Evolutionary conservation across 1,284 basidiomycete species (phyloP).

Genomic region (Microstroma glucosiphilum): DNA sequence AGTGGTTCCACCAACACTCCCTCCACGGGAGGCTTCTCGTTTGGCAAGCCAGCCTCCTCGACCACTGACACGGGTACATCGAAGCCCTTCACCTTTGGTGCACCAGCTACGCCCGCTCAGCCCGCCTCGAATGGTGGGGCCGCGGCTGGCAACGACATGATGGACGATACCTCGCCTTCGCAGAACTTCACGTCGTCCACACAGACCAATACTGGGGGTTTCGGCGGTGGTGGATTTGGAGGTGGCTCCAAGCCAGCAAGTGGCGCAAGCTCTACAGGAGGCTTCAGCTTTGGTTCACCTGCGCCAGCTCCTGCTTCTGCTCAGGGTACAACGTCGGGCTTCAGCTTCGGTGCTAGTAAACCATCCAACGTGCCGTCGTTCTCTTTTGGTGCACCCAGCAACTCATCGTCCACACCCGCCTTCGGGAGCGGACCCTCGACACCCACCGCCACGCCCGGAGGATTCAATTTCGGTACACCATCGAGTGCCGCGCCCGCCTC

Average conservation of each 20-base stretch:
- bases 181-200: neutral
- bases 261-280: neutral
- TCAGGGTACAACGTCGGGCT: neutral
- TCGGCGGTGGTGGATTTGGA: constrained; percentile 5
- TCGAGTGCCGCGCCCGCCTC: neutral
- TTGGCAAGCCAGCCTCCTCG: neutral
- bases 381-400: neutral
- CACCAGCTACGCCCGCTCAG: neutral
- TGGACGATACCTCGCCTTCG: neutral
- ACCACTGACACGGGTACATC: neutral
- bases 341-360: neutral
- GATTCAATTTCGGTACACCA: neutral
- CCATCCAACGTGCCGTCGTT: neutral
- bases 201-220: neutral
- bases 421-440: neutral
- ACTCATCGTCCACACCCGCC: neutral
- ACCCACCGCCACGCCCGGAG: neutral
- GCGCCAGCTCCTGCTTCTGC: constrained; percentile 1
- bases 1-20: neutral
- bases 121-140: neutral
- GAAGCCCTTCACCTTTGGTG: constrained; percentile 1
- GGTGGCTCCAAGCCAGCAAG: neutral
- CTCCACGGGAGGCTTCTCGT: neutral
- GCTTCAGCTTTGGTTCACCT: constrained; percentile 4
- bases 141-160: constrained; percentile 1